Percentiles rank a stretch among this genome's conserved stretches.
These are phyloP conservation scores for Nannizziopsis arthrosporioides DNA, from an alignment of 2,329 filamentous ascomycete species.

Conservation along the genomic window DNA sequence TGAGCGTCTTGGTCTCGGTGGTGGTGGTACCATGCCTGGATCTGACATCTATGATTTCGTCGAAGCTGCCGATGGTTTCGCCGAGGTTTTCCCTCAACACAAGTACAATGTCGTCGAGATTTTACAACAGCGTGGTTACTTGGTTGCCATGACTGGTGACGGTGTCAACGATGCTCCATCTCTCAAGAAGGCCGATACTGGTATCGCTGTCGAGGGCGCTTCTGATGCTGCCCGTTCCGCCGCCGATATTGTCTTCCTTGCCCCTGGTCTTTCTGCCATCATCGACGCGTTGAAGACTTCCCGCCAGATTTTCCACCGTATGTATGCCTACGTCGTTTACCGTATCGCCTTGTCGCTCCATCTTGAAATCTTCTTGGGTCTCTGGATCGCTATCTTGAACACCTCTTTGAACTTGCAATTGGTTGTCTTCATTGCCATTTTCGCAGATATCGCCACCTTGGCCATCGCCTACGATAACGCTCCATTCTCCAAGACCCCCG, in stretches of 20 bases:
- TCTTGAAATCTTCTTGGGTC: conserved; percentile 79
- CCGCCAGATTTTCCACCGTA: conserved; percentile 89
- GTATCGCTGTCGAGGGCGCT: conserved; percentile 86
- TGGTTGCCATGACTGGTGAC: conserved; percentile 93
- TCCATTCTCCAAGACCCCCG: conserved; percentile 70
- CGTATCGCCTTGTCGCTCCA: conserved; percentile 87
- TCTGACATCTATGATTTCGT: conserved; percentile 94
- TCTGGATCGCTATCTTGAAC: conserved; percentile 86
- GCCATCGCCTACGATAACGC: conserved; percentile 92
- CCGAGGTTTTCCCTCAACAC: conserved; percentile 89
- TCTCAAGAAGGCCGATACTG: conserved; percentile 89
- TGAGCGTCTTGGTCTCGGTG: conserved; percentile 80
- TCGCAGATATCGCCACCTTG: conserved; percentile 82
- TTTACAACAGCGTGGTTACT: conserved; percentile 81
- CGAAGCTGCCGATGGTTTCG: conserved; percentile 87
- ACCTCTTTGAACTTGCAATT: conserved; percentile 71
- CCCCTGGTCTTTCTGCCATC: conserved; percentile 79
- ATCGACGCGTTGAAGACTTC: conserved; percentile 88
- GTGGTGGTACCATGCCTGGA: conserved; percentile 83
- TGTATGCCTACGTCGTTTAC: conserved; percentile 94
- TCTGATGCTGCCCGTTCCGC: conserved; percentile 84
- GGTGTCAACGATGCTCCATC: conserved; percentile 91
- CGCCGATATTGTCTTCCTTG: conserved; percentile 88
- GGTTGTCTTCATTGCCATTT: conserved; percentile 89
- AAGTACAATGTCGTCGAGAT: conserved; percentile 93